These are phyloP conservation scores for Pilatotrama ljubarskyi DNA, from an alignment of 768 basidiomycete species.

Conservation along the genomic window DNA sequence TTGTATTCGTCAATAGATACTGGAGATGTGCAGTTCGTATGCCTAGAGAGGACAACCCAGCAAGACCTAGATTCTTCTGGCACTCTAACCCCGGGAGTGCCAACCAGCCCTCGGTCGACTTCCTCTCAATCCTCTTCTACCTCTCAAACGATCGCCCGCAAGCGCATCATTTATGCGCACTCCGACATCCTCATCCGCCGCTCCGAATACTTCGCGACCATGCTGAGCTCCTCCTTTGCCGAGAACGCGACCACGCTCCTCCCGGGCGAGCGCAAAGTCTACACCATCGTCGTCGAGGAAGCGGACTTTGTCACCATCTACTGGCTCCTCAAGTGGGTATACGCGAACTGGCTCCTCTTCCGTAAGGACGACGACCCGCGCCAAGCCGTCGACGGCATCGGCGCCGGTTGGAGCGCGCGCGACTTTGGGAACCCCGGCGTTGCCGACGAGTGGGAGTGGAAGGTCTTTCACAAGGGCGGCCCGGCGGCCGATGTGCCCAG, in stretches of 20 bases:
- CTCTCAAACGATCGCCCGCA: conserved; percentile 56
- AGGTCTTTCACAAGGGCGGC: conserved; percentile 48
- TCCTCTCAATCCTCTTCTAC: conserved; percentile 43
- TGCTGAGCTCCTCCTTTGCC: conserved; percentile 70
- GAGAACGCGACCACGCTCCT: conserved; percentile 43
- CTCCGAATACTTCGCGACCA: conserved; percentile 79
- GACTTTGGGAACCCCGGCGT: conserved; percentile 48
- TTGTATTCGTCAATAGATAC: conserved; percentile 46
- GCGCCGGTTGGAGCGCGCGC: conserved; percentile 64
- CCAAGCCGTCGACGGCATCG: conserved; percentile 63
- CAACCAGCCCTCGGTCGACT: conserved; percentile 39
- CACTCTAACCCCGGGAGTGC: conserved; percentile 31
- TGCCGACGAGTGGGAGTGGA: conserved; percentile 70
- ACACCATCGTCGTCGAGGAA: conserved; percentile 73
- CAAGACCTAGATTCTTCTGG: conserved; percentile 31
- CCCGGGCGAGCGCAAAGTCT: conserved; percentile 54
- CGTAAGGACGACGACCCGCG: conserved; percentile 69
- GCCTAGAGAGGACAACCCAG: conserved; percentile 53
- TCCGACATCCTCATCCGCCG: conserved; percentile 71
- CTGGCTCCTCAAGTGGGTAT: conserved; percentile 77
- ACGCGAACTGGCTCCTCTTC: conserved; percentile 75
- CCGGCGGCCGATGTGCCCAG: conserved; percentile 33
- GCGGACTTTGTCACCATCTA: conserved; percentile 78
- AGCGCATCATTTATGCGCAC: conserved; percentile 76
- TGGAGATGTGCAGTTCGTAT: conserved; percentile 76